These are phyloP conservation scores for Arabidopsis hybrid DNA, from an alignment of 441 rosid genomes.

Conservation along the genomic window DNA sequence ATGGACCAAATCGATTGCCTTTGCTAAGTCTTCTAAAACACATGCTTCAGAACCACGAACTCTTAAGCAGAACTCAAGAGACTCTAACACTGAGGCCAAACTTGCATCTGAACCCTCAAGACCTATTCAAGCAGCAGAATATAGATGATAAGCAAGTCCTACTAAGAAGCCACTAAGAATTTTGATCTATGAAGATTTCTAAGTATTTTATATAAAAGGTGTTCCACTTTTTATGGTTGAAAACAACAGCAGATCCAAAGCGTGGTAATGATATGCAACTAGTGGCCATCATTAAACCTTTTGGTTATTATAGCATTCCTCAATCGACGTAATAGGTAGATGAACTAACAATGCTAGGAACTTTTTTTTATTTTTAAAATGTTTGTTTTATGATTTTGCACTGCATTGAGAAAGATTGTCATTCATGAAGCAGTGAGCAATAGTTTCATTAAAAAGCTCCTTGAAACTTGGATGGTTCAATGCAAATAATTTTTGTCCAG, in stretches of 20 bases:
- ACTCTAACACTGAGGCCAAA: slow-evolving; percentile 83
- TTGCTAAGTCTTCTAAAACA: slow-evolving; percentile 89
- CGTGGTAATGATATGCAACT: neutral
- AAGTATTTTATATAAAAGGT: neutral
- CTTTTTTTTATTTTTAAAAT: neutral
- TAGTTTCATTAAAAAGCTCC: neutral
- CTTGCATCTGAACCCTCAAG: slow-evolving; percentile 94
- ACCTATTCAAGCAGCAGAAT: slow-evolving; percentile 52
- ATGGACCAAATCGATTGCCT: slow-evolving; percentile 89
- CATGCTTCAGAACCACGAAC: slow-evolving; percentile 96
- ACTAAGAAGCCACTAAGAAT: neutral
- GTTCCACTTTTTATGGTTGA: slow-evolving; percentile 1
- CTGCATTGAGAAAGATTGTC: neutral
- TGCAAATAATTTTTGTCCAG: slow-evolving; percentile 52
- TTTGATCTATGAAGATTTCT: neutral
- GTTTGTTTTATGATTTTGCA: neutral
- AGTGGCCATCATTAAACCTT: neutral
- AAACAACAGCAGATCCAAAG: neutral
- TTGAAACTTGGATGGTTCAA: slow-evolving; percentile 5
- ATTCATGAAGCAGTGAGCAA: slow-evolving; percentile 16
- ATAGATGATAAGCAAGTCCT: slow-evolving; percentile 3
- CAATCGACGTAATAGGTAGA: neutral
- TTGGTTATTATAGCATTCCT: slow-evolving; percentile 8
- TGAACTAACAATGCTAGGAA: neutral
- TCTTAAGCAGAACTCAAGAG: slow-evolving; percentile 89